phyloP scores from a whole-genome alignment of 257 asterid species.

The Asclepias syriaca region DNA sequence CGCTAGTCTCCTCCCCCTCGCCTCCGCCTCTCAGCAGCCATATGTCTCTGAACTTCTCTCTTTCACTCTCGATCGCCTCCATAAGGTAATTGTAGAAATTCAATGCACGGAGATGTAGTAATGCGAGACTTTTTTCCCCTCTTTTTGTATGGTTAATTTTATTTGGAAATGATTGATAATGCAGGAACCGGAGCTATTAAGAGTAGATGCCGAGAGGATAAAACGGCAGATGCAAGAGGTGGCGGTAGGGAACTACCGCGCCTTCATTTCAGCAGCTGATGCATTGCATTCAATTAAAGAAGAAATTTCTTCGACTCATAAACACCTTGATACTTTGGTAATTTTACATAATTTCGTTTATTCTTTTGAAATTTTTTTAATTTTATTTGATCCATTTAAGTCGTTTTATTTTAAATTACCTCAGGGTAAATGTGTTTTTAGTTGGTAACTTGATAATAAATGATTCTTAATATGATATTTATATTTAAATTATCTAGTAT shows the following conservation, averaged over 20 bases:
- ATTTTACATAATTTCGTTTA: slow-evolving; percentile 8
- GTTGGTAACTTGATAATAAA: not conserved
- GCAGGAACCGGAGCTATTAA: slow-evolving; percentile 87
- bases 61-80: slow-evolving; percentile 96
- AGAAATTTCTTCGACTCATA: slow-evolving; percentile 81
- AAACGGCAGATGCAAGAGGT: slow-evolving; percentile 99
- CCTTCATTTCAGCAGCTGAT: slow-evolving; percentile 86
- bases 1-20: slow-evolving; percentile 65
- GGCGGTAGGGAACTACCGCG: slow-evolving; percentile 90
- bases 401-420: not conserved
- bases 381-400: not conserved
- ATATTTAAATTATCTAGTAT: not conserved
- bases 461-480: not conserved
- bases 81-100: slow-evolving; percentile 42
- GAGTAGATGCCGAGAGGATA: slow-evolving; percentile 95
- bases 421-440: not conserved
- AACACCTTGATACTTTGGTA: slow-evolving; percentile 87
- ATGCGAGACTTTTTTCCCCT: not conserved
- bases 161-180: slow-evolving; percentile 9
- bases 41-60: slow-evolving; percentile 93
- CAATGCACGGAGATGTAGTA: not conserved
- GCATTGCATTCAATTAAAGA: slow-evolving; percentile 78
- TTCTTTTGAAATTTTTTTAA: not conserved
- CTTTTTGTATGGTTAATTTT: not conserved
- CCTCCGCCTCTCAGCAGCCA: slow-evolving; percentile 85